A percentile compares a stretch with the other conserved stretches of the same genome.
Conservation (phyloP, 78 protist species). For the Planoprotostelium fungivorum region DNA sequence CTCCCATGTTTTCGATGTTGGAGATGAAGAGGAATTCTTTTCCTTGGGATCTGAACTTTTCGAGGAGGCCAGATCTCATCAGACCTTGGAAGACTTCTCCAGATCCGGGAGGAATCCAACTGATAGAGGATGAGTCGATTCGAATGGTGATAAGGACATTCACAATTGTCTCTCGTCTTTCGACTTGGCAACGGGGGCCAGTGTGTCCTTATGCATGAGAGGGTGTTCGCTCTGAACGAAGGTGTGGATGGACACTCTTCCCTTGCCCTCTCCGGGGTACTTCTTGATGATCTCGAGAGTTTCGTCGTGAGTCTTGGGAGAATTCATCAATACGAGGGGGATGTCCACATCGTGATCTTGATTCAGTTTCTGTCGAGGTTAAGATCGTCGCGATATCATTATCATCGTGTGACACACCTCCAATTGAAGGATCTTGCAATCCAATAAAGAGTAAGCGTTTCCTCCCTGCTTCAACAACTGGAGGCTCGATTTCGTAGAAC, state of each 20-base stretch:
- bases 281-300: conserved; percentile 56
- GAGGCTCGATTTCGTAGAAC: conserved; percentile 30
- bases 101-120: conserved; percentile 97
- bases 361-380: conserved; percentile 25
- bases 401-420: conserved; percentile 23
- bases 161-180: conserved; percentile 1
- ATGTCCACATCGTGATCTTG: conserved; percentile 60
- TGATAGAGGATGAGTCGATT: conserved; percentile 14
- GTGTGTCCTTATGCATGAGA: conserved; percentile 71
- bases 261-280: conserved; percentile 21
- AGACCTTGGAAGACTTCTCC: conserved; percentile 85
- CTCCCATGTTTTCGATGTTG: conserved; percentile 97
- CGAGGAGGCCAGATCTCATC: conserved; percentile 57
- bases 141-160: not conserved
- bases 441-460: conserved; percentile 80
- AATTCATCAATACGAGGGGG: conserved; percentile 94
- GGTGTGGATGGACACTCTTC: conserved; percentile 47
- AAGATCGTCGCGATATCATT: not conserved
- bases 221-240: conserved; percentile 81
- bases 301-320: conserved; percentile 88
- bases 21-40: conserved; percentile 85
- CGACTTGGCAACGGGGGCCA: conserved; percentile 49
- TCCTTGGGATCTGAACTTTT: conserved; percentile 72
- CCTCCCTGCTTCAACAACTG: conserved; percentile 41
- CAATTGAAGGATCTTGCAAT: conserved; percentile 88